A percentile compares a stretch with the other conserved stretches of the same genome.
Evolutionary conservation across 805 yeast species (phyloP).

Genomic region (Kuraishia floccosa): DNA sequence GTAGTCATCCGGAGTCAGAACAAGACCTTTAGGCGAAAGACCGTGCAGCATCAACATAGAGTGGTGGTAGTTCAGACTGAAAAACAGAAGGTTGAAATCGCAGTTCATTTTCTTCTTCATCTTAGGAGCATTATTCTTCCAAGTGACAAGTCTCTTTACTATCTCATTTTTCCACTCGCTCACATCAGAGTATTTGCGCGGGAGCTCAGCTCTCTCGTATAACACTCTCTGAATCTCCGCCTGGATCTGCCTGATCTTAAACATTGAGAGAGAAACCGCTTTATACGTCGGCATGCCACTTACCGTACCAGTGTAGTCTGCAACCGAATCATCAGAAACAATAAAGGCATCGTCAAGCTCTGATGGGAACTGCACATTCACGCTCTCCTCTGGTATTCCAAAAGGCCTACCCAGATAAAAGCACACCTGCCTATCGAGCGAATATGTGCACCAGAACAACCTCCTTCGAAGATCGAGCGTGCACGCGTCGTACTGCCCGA

Average conservation of each 20-base stretch:
- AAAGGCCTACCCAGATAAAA: conserved; percentile 81
- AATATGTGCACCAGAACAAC: conserved; percentile 82
- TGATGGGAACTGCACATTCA: conserved; percentile 63
- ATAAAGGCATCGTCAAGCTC: conserved; percentile 64
- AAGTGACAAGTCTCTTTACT: conserved; percentile 37
- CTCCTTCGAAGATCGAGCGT: conserved; percentile 61
- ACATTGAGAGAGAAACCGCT: conserved; percentile 52
- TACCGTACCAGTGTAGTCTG: conserved; percentile 27
- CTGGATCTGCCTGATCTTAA: conserved; percentile 62
- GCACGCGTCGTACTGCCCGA: conserved; percentile 35
- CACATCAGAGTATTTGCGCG: conserved; percentile 43
- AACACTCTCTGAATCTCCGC: conserved; percentile 64
- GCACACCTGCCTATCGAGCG: conserved; percentile 78
- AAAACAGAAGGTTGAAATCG: conserved; percentile 59
- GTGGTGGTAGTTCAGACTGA: conserved; percentile 68
- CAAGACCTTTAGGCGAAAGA: conserved; percentile 57
- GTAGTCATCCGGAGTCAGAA: conserved; percentile 41
- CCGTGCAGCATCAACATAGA: conserved; percentile 66
- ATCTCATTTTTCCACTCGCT: conserved; percentile 55
- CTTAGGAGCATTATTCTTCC: conserved; percentile 52
- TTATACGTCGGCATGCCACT: conserved; percentile 51
- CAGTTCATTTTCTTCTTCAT: conserved; percentile 54
- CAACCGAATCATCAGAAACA: conserved; percentile 16
- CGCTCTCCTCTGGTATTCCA: conserved; percentile 76
- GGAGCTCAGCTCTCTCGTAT: conserved; percentile 63